Base-by-base conservation (phyloP, 208 protist species). In the Leishmania braziliensis region DNA sequence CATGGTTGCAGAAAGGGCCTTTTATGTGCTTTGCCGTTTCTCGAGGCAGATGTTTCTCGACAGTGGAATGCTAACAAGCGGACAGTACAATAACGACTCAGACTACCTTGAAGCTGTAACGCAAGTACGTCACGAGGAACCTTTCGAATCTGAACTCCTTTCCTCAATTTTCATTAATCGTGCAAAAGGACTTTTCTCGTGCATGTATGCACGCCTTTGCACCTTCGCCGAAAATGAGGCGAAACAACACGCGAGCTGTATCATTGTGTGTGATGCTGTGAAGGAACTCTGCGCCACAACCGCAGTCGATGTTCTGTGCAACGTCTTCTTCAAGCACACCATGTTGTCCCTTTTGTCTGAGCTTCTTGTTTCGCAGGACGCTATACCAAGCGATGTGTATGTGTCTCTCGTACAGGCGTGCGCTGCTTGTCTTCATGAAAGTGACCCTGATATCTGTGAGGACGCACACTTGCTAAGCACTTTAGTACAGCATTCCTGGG, bases 401-500 rank as follows among this genome's bases (percentile, higher is more conserved):
- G 43, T 86, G 36, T 62, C 78, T 23, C 8, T 82, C 10, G 12
- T 82, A n/a, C 73, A 79, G 29, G 82, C 82, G 29, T 48, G 36
- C 12, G 29, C 53, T 43, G 66, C 78, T 9, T 86, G 78, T 54
- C 62, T 82, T 26, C 26, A 68, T 51, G 36, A 23, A 0, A 50
- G 20, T n/a, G 50, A 65, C 0, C 0, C 16, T 3, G 39, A 48
- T 10, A 48, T 68, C 6, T n/a, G 60, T 33, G 23, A 72, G 10
- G 46, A 85, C n/a, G 39, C 43, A 10, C 29, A 58, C 9, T 36
- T 82, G 33, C 56, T 82, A 29, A 39, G 36, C 48, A 29, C 8
- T 63, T 65, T 86, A 39, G 63, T 82, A 20, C 77, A 86, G 29
- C 78, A 82, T 26, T 33, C 78, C 0, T 86, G 82, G 82, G 80